Evolutionary conservation across 148 eudicot genomes (phyloP).

Genomic region (Tetragonia tetragonoides): DNA sequence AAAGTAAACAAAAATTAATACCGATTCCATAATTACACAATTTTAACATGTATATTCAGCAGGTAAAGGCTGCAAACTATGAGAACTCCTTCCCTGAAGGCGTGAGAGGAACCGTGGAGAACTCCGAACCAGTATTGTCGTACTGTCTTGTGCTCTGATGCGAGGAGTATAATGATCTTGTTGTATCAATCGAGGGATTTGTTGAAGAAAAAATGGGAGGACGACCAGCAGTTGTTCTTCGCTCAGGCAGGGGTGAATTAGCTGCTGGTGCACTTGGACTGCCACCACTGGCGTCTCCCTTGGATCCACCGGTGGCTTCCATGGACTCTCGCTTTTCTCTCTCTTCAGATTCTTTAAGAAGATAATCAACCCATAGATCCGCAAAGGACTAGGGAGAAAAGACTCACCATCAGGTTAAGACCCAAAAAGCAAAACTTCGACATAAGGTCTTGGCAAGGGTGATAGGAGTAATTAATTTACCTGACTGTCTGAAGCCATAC

Average conservation of each 20-base stretch:
- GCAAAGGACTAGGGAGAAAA: conserved; percentile 68
- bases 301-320: conserved; percentile 33
- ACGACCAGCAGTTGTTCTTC: conserved; percentile 29
- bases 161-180: conserved; percentile 29
- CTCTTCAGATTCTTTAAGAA: conserved; percentile 88
- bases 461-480: conserved; percentile 28
- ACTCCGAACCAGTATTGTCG: conserved; percentile 69
- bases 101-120: conserved; percentile 90
- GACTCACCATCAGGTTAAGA: not conserved
- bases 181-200: conserved; percentile 33
- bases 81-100: conserved; percentile 55
- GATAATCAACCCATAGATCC: conserved; percentile 97
- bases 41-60: conserved; percentile 32
- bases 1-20: conserved; percentile 14
- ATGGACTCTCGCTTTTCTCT: conserved; percentile 75
- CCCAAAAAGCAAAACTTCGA: not conserved
- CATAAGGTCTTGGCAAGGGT: not conserved
- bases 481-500: conserved; percentile 67
- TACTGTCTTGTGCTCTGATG: conserved; percentile 38
- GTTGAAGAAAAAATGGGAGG: conserved; percentile 39
- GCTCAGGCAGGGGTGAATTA: conserved; percentile 32
- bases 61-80: conserved; percentile 25
- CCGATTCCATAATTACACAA: conserved; percentile 41
- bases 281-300: conserved; percentile 28
- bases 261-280: conserved; percentile 31